Evolutionary conservation across 306 rosid species (phyloP).

Genomic region (Quercus ilex): DNA sequence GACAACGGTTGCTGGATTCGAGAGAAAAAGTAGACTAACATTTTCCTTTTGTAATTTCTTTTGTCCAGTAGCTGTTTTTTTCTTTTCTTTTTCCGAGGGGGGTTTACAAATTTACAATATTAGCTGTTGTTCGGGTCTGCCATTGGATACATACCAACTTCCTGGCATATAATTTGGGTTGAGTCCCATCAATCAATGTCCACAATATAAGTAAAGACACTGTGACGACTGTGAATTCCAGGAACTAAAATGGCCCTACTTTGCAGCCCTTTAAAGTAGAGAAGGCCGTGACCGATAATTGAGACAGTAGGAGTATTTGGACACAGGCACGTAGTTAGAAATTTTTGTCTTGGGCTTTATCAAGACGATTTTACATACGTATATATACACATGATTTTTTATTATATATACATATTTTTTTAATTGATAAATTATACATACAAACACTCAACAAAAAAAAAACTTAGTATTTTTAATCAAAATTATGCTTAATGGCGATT

Average conservation of each 20-base stretch:
- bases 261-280: not conserved
- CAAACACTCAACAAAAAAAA: too few species aligned
- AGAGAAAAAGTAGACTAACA: not conserved
- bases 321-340: too few species aligned
- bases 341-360: too few species aligned
- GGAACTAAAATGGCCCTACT: not conserved
- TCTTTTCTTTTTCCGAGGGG: not conserved
- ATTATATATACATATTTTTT: too few species aligned
- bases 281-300: not conserved
- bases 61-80: not conserved
- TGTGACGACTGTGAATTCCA: not conserved
- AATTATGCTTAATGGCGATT: rapidly evolving
- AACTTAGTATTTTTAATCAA: too few species aligned
- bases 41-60: not conserved
- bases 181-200: not conserved
- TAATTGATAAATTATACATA: too few species aligned
- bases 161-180: too few species aligned
- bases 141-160: too few species aligned
- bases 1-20: not conserved
- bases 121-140: too few species aligned
- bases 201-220: not conserved
- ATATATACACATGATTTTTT: too few species aligned
- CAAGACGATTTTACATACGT: too few species aligned
- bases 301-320: not conserved
- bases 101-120: too few species aligned